Evolutionary conservation across 2,329 filamentous ascomycete species (phyloP), one percentile per base, ranked within the genome.

Genomic region (Alternaria conjuncta): DNA sequence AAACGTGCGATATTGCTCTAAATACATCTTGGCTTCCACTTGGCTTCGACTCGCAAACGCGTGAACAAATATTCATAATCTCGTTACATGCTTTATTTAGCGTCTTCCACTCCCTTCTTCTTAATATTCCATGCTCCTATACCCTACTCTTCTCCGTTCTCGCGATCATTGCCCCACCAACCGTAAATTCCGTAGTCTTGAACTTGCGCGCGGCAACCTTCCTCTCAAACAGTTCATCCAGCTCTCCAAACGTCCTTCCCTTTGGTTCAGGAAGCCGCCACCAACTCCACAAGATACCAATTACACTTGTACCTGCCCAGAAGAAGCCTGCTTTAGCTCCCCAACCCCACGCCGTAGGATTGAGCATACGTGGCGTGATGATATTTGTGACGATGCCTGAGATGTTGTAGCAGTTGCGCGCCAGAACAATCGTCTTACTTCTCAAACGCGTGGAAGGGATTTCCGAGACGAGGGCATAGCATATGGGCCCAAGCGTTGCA

Each of bases 371-470:
- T 0, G 93, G 93, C 0, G 92, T 96, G 49, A 97, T 91, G 69
- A 96, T 80, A 67, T 97, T 95, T 57, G 87, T 89, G 28, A 93
- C 90, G 49, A 96, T 83, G 70, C 94, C 93, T 82, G 92, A 90
- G 46, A 96, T 82, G 71, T 94, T 93, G 83, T 81, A 84, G n/a
- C 92, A 82, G 66, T 92, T 90, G 51, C 93, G 89, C 1, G 91
- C 92, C 3, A 96, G 85, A 0, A 94, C 93, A 28, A 96, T 90
- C 0, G 93, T 96, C 84, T 97, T 97, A 81, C 94, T 92, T 74
- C 94, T 91, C 25, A 97, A 84, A 3, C 93, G 87, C 5, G 92
- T 88, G 0, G 92, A 93, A 0, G 92, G 93, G 20, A 97, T 81
- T 77, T 97, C 93, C 0, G 91, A 87, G 6, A 96, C 93, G 9